Evolutionary conservation across 2,329 filamentous ascomycete species (phyloP).

Genomic region (Bipolaris oryzae): DNA sequence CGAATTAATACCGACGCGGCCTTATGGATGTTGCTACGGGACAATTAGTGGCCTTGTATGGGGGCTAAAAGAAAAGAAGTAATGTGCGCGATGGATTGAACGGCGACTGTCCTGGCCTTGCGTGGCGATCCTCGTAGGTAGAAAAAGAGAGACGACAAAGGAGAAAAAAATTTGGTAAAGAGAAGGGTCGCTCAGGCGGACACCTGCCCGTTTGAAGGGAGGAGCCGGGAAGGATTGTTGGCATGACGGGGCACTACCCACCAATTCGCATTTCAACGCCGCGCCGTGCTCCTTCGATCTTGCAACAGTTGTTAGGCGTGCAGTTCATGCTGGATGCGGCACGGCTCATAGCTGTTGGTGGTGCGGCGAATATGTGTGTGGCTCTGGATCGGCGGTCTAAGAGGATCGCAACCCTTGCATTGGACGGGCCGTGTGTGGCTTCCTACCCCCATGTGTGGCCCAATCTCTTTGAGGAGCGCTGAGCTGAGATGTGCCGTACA

Average conservation of each 20-base stretch:
- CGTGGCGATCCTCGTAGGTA: not conserved
- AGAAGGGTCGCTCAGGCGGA: not conserved
- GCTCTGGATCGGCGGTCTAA: slow-evolving; percentile 21
- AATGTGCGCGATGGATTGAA: too few species aligned
- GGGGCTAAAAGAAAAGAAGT: too few species aligned
- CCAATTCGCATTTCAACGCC: not conserved
- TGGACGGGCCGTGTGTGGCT: slow-evolving; percentile 19
- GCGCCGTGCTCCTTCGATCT: slow-evolving; percentile 2
- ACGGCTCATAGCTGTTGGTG: slow-evolving; percentile 19
- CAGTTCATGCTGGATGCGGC: slow-evolving; percentile 10
- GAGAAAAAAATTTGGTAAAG: not conserved
- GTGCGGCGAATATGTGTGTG: not conserved
- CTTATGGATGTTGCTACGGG: too few species aligned
- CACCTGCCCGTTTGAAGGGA: slow-evolving; percentile 16
- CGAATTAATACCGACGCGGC: too few species aligned
- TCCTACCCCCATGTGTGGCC: slow-evolving; percentile 6
- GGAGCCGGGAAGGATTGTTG: slow-evolving; percentile 13
- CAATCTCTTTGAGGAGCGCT: slow-evolving; percentile 2
- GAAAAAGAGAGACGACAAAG: not conserved
- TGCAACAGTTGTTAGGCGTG: slow-evolving; percentile 10
- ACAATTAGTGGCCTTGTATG: too few species aligned
- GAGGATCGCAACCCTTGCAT: slow-evolving; percentile 19
- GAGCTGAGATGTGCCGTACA: not conserved
- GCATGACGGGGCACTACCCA: slow-evolving; percentile 6
- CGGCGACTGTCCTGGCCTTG: not conserved